These are phyloP conservation scores for Aspergillus haitiensis DNA, from an alignment of 495 filamentous ascomycete genomes.

Conservation along the genomic window DNA sequence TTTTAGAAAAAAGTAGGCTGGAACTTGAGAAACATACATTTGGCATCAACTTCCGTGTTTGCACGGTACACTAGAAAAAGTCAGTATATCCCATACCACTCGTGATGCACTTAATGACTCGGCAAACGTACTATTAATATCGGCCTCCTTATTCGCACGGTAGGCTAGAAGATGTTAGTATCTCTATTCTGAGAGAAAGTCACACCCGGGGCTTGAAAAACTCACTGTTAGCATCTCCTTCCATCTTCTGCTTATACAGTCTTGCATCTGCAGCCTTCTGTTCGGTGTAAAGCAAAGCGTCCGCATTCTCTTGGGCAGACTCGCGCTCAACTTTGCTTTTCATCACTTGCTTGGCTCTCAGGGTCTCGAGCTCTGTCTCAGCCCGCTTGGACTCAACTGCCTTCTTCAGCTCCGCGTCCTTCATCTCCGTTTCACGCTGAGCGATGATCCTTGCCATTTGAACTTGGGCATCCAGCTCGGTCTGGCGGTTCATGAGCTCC, in stretches of 20 bases:
- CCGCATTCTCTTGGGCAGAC: constrained; percentile 69
- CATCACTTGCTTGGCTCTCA: constrained; percentile 72
- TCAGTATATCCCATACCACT: not conserved
- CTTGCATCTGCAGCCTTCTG: constrained; percentile 57
- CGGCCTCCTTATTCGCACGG: no score
- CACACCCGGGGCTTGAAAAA: not conserved
- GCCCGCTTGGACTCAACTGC: constrained; percentile 73
- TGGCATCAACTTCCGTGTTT: constrained; percentile 37
- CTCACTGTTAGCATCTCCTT: constrained; percentile 53
- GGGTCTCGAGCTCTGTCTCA: constrained; percentile 73
- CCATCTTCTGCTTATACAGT: constrained; percentile 56
- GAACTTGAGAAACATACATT: constrained; percentile 26
- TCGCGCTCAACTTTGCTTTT: constrained; percentile 73
- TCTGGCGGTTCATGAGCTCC: constrained; percentile 66
- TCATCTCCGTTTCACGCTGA: constrained; percentile 64
- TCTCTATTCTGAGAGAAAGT: no score
- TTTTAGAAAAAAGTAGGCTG: no score
- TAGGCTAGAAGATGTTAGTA: not conserved
- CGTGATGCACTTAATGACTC: no score
- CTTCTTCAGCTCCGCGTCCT: constrained; percentile 74
- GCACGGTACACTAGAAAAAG: not conserved
- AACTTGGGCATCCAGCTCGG: constrained; percentile 67
- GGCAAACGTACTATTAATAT: no score
- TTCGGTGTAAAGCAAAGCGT: constrained; percentile 53
- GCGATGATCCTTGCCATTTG: constrained; percentile 71